Evolutionary conservation across 208 protist genomes (phyloP), one percentile per base, ranked within the genome.

Genomic region (Naegleria gruberi): DNA sequence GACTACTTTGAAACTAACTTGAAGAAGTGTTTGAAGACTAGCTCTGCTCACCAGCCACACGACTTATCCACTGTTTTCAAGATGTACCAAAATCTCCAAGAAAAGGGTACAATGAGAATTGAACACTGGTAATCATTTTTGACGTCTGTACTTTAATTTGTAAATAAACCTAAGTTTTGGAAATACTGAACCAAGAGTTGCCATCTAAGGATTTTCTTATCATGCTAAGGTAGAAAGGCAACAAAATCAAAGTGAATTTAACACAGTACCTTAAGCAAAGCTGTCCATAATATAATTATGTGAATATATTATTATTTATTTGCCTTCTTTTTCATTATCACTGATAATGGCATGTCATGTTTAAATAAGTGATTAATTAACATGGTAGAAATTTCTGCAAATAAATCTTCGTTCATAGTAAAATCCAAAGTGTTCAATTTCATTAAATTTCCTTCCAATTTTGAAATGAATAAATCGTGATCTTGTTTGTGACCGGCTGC

Each of bases 71-170:
- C 93, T 47, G 82, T 41, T 65, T 94, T 94, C 41, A 93, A 94
- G 45, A 90, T 94, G 37, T 46, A 91, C 85, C 2, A 17, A 46
- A 93, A 93, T 87, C 57, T 94, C 30, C n/a, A 51, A 8, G 84
- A 94, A 86, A 93, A 94, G 45, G 92, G 91, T n/a, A 94, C 92
- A 4, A 94, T 94, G 92, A 94, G 83, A 87, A 82, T 94, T 87
- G 65, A 93, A n/a, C 86, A 77, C 6, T 94, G 92, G 92, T 90
- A 26, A 26, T 87, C 26, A 37, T 65, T 23, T n/a, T n/a, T n/a
- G n/a, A n/a, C n/a, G n/a, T n/a, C n/a, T n/a, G n/a, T n/a, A n/a
- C n/a, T n/a, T n/a, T n/a, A n/a, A n/a, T n/a, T n/a, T n/a, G n/a
- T n/a, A n/a, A n/a, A n/a, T n/a, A n/a, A n/a, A n/a, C n/a, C n/a